Evolutionary conservation across 1,139 yeast species (phyloP).

Genomic region (Candida sojae): DNA sequence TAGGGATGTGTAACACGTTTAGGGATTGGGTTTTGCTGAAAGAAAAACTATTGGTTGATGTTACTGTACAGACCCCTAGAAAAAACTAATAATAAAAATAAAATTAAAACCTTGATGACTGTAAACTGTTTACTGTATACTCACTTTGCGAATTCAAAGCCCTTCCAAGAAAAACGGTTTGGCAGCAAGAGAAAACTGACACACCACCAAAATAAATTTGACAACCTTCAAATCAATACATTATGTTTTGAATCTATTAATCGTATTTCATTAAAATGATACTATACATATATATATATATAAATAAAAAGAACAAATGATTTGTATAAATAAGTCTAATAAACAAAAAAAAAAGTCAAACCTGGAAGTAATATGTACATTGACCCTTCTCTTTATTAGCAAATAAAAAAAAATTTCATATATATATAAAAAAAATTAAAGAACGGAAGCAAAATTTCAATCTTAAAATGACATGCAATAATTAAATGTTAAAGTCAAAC

Average conservation of each 20-base stretch:
- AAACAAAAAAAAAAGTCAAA: constrained; percentile 2
- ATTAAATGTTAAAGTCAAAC: background rate
- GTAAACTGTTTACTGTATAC: no score
- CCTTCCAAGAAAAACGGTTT: no score
- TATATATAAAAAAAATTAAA: background rate
- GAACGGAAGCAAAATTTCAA: background rate
- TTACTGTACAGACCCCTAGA: no score
- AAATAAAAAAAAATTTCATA: background rate
- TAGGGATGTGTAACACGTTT: no score
- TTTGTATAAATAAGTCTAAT: background rate
- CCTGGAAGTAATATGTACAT: background rate
- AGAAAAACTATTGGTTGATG: no score
- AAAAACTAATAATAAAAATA: no score
- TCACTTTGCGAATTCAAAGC: no score
- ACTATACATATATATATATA: background rate
- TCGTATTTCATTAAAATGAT: constrained; percentile 1
- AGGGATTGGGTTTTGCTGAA: no score
- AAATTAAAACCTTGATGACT: no score
- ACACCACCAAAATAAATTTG: no score
- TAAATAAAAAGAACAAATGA: background rate
- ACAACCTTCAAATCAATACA: no score
- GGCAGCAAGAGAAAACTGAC: no score
- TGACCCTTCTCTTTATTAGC: background rate
- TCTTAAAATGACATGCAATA: constrained; percentile 1
- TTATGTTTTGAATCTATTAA: background rate